These are phyloP conservation scores for Aspergillus diversus DNA, from an alignment of 495 filamentous ascomycete species.

Conservation along the genomic window DNA sequence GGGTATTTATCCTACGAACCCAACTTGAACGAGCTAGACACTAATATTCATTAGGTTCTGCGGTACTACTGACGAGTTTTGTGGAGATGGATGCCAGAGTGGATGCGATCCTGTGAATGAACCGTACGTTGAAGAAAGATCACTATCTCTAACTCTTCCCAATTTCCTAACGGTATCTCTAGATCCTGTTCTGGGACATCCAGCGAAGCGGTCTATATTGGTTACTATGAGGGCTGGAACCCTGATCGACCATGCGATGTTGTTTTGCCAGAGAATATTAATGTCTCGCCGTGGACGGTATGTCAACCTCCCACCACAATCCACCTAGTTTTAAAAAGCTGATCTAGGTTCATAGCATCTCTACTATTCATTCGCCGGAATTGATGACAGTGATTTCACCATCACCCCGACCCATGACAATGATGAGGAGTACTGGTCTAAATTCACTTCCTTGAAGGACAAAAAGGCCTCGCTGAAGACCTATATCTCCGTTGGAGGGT, in stretches of 20 bases:
- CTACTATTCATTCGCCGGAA: neutral
- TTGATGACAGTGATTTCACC: neutral
- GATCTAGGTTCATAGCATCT: neutral
- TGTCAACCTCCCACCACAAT: conserved; percentile 3
- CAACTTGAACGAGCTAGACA: neutral
- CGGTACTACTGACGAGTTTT: conserved; percentile 13
- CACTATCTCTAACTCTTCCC: neutral
- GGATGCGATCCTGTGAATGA: conserved; percentile 7
- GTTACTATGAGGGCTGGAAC: conserved; percentile 13
- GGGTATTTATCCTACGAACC: neutral
- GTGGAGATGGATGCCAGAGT: conserved; percentile 11
- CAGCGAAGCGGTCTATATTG: conserved; percentile 6
- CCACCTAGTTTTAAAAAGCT: neutral
- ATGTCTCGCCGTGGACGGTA: neutral
- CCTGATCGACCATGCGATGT: neutral
- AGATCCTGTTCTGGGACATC: conserved; percentile 1
- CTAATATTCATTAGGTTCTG: conserved; percentile 2
- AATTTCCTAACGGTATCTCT: neutral
- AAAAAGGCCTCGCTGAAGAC: neutral
- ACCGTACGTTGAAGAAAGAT: conserved; percentile 1
- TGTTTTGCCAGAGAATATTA: conserved; percentile 4
- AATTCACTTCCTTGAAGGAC: neutral
- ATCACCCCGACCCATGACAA: neutral
- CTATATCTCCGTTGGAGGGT: neutral
- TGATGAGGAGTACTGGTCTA: neutral